Evolutionary conservation across 345 rosid species (phyloP), one percentile per base, ranked within the genome.

Genomic region (Rhodamnia rubescens): DNA sequence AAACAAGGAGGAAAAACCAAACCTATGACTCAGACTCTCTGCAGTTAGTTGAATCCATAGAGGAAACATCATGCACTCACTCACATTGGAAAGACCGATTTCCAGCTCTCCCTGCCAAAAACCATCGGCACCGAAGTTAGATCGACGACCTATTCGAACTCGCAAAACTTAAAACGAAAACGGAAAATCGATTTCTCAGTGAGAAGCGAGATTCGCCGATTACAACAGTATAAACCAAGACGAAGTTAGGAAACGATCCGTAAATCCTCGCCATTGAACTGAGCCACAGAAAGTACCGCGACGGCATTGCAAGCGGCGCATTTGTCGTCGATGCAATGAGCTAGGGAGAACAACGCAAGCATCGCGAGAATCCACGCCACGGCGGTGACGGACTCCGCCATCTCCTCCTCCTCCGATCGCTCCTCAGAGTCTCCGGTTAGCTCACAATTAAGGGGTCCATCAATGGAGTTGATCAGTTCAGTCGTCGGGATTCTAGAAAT

Each of bases 291-390:
- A 52, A 82, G 83, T 94, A 97, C 99, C 92, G 99, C 94, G 84
- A 95, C 94, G 81, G 98, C 98, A 85, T 90, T 91, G 90, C 99
- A 95, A 75, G 98, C 98, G 42, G 94, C 92, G 74, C 99, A 95
- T 82, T 93, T 95, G 86, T 97, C 94, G 21, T 97, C 97, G 59
- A 95, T 86, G 85, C 90, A 85, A 84, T 54, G 82, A 16, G 87
- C 92, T 51, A 44, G 78, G 40, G 88, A 82, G 85, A 90, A 83
- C 52, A 90, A 54, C 36, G 93, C 83, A 74, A 93, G 83, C 4
- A 87, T 83, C 83, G 87, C 59, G 47, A 91, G 14, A 24, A 90
- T 7, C 51, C 91, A 86, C 86, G 81, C 82, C 86, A 49, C 88
- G 87, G 69, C 49, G 42, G 85, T 69, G 81, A n/a, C 7, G 78